Conservation (phyloP, 108 stramenopile species). For the Hondaea fermentalgiana region DNA sequence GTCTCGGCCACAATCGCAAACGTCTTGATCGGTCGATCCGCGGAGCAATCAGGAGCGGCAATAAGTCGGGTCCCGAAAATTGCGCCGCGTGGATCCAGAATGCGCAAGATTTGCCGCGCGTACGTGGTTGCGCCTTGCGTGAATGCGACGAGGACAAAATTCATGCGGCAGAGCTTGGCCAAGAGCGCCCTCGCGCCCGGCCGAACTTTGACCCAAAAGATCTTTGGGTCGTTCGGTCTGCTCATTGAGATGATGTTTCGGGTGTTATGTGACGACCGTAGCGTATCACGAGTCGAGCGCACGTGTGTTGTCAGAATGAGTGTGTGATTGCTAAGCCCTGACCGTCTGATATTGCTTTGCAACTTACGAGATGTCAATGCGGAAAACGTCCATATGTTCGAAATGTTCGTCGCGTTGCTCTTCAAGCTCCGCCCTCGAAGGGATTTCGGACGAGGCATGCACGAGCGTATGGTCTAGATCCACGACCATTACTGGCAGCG, state of each 20-base stretch:
- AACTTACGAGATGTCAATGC: neutral
- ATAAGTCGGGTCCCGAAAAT: neutral
- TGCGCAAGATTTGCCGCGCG: neutral
- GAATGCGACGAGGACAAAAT: neutral
- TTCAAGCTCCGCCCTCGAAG: neutral
- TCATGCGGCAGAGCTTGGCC: neutral
- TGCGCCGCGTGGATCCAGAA: neutral
- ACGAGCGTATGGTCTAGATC: slow-evolving; percentile 8
- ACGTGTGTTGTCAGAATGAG: no score
- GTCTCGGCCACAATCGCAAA: neutral
- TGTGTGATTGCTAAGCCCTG: no score
- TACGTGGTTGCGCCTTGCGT: neutral
- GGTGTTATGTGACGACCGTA: no score
- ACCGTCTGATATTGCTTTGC: no score
- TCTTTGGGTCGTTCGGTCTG: neutral
- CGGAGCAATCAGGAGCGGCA: neutral
- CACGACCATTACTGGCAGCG: neutral
- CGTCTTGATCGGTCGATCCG: neutral
- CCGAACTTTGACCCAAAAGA: neutral
- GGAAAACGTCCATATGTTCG: neutral
- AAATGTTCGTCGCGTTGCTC: neutral
- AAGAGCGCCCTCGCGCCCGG: neutral
- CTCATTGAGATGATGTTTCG: neutral
- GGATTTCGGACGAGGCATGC: neutral
- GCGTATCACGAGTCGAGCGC: no score